Base-by-base conservation (phyloP, 139 green algal species). In the Chlorella sorokiniana region DNA sequence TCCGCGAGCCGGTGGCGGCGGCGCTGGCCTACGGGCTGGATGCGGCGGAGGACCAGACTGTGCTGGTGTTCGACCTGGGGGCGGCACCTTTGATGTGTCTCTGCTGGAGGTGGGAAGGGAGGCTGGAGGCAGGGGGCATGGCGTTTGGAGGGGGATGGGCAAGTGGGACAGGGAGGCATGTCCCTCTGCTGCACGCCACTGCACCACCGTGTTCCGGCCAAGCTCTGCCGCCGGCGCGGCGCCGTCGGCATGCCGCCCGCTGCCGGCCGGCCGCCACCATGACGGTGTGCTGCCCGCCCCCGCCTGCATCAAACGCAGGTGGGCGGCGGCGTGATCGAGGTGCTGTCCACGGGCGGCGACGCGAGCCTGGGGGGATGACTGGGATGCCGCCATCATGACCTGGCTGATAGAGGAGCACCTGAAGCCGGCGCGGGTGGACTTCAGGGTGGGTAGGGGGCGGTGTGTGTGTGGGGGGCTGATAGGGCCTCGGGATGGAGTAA, bases 61-160 rank as follows among this genome's bases (percentile, higher is more conserved):
- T 98, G 70, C 88, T 98, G 41, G 94, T 98, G 70, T 94, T 98
- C 77, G 95, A 98, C 84, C 85, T 98, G 38, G 95, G 1, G 95
- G 95, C 11, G 95, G 95, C 69, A 98, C 95, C 9, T 96, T 93
- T 84, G 95, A 98, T 67, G 89, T 98, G 2, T 90, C 72, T 48
- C 79, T 98, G n/a, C 85, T 98, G 70, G 94, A 98, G 74, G 89
- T 91, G 2, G 91, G 93, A 23, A 85, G 89, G 45, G 90, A 92
- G 37, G 1, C 88, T 95, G 4, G 93, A 96, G 82, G 93, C 14
- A 51, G 5, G 38, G 64, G 4, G 20, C 0, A 10, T 25, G 48
- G 48, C 48, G 11, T 11, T 11, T 56, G 48, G 48, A 11, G 48
- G 11, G 16, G 48, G 48, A 11, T 56, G 48, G n/a, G 16, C 48